Percentiles rank a stretch among this genome's conserved stretches.
Evolutionary conservation across 202 grass and related monocot genomes (phyloP).

Genomic region (Musa balbisiana): DNA sequence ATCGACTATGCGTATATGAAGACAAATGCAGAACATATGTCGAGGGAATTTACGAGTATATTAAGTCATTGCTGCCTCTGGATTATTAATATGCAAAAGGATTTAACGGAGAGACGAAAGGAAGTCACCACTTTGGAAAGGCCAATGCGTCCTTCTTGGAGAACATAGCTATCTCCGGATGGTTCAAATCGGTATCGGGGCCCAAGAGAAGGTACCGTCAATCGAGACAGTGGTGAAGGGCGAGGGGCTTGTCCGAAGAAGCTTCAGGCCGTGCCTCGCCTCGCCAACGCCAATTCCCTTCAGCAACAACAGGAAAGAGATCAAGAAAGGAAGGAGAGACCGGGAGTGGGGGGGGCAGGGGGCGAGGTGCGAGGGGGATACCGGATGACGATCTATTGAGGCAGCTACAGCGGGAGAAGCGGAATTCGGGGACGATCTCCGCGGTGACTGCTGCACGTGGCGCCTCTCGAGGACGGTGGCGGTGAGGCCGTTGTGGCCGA

Average conservation of each 20-base stretch:
- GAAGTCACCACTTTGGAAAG: conserved; percentile 50
- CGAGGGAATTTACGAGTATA: neutral
- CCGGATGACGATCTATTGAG: conserved; percentile 35
- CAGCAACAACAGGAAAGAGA: neutral
- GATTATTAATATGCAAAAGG: neutral
- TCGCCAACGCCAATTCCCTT: conserved; percentile 61
- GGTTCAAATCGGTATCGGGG: conserved; percentile 60
- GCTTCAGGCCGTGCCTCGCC: conserved; percentile 58
- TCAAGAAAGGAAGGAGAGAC: neutral
- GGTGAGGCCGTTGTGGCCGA: conserved; percentile 88
- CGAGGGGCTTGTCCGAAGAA: conserved; percentile 65
- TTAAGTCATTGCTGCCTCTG: neutral
- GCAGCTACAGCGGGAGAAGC: conserved; percentile 90
- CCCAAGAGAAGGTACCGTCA: conserved; percentile 74
- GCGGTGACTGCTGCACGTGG: conserved; percentile 68
- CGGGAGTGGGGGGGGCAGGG: neutral
- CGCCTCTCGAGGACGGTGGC: conserved; percentile 65
- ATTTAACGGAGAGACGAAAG: neutral
- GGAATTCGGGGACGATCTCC: conserved; percentile 76
- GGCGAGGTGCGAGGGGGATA: conserved; percentile 1
- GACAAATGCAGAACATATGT: too few species aligned
- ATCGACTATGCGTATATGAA: too few species aligned
- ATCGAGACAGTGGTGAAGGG: conserved; percentile 85
- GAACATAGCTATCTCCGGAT: conserved; percentile 85
- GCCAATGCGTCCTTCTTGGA: conserved; percentile 70